Evolutionary conservation across 495 filamentous ascomycete genomes (phyloP), one percentile per base, ranked within the genome.

Genomic region (Bacidia gigantensis): DNA sequence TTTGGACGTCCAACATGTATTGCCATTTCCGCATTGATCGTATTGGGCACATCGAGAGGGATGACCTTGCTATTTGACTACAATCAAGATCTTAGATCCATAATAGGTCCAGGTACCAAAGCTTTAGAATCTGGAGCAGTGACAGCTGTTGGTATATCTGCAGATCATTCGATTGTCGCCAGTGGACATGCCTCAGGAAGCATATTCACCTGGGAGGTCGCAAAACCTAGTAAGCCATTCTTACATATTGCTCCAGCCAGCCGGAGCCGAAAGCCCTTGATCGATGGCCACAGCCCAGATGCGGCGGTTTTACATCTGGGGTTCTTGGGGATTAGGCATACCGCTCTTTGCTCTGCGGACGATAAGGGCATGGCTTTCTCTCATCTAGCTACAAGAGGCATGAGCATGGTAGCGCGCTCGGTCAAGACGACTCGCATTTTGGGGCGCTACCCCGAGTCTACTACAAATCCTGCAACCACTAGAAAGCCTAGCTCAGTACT

Each of bases 301-400:
- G 75, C 79, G 11, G 73, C 83, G 3, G 77, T 99, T 43, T 78
- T 89, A 26, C 92, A 97, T 69, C 64, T 97, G 26, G 92, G 89
- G 1, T 99, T 99, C 58, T 72, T 99, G n/a, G 92, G 93, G 21
- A 94, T 85, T 12, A 73, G 92, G 49, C 93, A 95, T 60, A 97
- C 92, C 35, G 92, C 92, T 38, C 70, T 99, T n/a, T 87, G 95
- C 23, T 99, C 92, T n/a, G 90, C 90, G 0, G 89, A 99, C 64
- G 87, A 90, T 60, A 76, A 78, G 38, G 92, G 92, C 42, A 97
- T 99, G 92, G 89, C 90, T 9, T 99, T 99, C 64, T 95, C 93
- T 5, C 93, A 97, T 65, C 74, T 97, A 26, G 93, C 92, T 24
- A 95, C 89, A 12, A 71, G 92, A 56, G 92, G 92, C 18, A 82